Conservation (phyloP, 805 yeast species). For the Metschnikowia cubensis region DNA sequence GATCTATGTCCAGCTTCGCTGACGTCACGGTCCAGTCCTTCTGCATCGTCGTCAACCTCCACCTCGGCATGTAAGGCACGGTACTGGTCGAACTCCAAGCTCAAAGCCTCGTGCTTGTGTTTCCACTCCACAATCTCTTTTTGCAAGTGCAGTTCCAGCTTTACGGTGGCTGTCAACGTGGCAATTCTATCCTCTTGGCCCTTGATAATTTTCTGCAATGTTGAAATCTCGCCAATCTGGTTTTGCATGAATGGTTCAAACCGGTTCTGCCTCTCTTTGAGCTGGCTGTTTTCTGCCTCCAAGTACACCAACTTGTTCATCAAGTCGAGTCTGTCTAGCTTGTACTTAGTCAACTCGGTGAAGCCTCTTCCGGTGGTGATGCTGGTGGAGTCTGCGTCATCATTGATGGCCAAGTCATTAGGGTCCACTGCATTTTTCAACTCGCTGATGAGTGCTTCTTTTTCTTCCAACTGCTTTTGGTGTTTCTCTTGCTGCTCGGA, state of each 20-base stretch:
- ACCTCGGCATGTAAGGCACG: slow-evolving; percentile 33
- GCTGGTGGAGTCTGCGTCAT: slow-evolving; percentile 2
- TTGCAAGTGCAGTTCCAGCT: slow-evolving; percentile 41
- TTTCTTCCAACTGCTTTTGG: slow-evolving; percentile 21
- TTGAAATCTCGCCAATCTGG: slow-evolving; percentile 49
- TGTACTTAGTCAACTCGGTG: slow-evolving; percentile 35
- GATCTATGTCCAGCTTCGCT: slow-evolving; percentile 19
- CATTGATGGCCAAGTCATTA: slow-evolving; percentile 3
- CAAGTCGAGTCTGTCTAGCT: slow-evolving; percentile 42
- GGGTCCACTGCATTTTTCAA: slow-evolving; percentile 21
- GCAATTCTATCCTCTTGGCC: slow-evolving; percentile 47
- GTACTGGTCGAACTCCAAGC: slow-evolving; percentile 41
- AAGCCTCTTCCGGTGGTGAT: slow-evolving; percentile 16
- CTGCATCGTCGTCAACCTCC: slow-evolving; percentile 28
- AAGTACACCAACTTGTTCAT: slow-evolving; percentile 43
- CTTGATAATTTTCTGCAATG: slow-evolving; percentile 52
- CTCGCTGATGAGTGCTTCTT: slow-evolving; percentile 29
- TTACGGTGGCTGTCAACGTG: slow-evolving; percentile 37
- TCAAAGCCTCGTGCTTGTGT: slow-evolving; percentile 40
- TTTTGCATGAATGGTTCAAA: slow-evolving; percentile 52
- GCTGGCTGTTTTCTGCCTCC: slow-evolving; percentile 41
- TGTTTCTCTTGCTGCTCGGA: slow-evolving; percentile 16
- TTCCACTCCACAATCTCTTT: slow-evolving; percentile 48
- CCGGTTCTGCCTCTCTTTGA: slow-evolving; percentile 40
- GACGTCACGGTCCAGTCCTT: slow-evolving; percentile 17